phyloP scores from a whole-genome alignment of 1,284 basidiomycete genomes.

The Austroboletus novae-zelandiae region DNA sequence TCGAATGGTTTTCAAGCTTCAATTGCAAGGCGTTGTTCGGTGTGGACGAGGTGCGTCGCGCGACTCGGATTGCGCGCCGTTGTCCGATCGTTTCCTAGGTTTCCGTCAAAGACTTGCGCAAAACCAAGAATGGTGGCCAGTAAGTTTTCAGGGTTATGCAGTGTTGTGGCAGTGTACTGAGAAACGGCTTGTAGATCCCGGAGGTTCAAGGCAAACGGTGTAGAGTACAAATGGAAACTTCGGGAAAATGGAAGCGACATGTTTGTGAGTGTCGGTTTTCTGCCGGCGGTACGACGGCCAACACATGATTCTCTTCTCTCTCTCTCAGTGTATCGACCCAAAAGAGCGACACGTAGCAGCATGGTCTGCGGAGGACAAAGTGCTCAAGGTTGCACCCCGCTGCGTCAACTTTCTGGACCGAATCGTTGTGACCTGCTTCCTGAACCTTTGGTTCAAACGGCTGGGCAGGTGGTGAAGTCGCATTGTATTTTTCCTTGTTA shows the following conservation, averaged over 20 bases:
- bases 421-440: conserved; percentile 53
- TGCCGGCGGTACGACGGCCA: not conserved
- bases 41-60: conserved; percentile 40
- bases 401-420: conserved; percentile 48
- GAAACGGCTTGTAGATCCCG: conserved; percentile 40
- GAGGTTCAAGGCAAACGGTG: conserved; percentile 48
- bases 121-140: conserved; percentile 51
- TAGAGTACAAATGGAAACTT: conserved; percentile 61
- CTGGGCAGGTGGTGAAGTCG: conserved; percentile 40
- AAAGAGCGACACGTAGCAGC: conserved; percentile 47
- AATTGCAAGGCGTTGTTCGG: conserved; percentile 51
- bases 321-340: conserved; percentile 48
- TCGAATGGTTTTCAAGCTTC: conserved; percentile 48
- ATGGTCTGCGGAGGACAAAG: conserved; percentile 43
- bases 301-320: not conserved
- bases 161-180: conserved; percentile 2
- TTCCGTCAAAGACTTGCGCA: conserved; percentile 48
- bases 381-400: conserved; percentile 40
- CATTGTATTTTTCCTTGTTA: not conserved
- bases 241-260: conserved; percentile 45
- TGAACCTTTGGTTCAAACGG: conserved; percentile 52
- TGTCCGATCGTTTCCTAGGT: conserved; percentile 33
- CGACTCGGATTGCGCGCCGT: not conserved
- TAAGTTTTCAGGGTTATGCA: conserved; percentile 26
- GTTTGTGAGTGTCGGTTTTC: conserved; percentile 37